A percentile compares a stretch with the other conserved stretches of the same genome.
These are phyloP conservation scores for Trichoderma gracile DNA, from an alignment of 2,329 filamentous ascomycete genomes.

Conservation along the genomic window DNA sequence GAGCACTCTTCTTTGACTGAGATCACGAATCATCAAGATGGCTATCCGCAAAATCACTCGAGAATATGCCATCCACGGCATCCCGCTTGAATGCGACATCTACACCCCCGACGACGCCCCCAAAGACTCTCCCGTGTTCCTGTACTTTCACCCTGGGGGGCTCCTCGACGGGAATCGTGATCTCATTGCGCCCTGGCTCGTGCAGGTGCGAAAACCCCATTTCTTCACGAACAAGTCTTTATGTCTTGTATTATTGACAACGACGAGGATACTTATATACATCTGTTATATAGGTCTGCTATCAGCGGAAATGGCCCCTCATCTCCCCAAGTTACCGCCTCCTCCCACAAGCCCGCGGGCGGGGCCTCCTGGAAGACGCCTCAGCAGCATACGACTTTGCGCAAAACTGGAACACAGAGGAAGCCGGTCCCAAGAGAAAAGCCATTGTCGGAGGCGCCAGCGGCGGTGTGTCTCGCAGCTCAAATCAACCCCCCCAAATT, in stretches of 20 bases:
- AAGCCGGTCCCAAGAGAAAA: slow-evolving; percentile 26
- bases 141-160: slow-evolving; percentile 43
- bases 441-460: slow-evolving; percentile 41
- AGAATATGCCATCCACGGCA: slow-evolving; percentile 36
- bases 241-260: too few species aligned
- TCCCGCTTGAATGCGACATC: slow-evolving; percentile 41
- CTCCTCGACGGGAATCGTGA: slow-evolving; percentile 38
- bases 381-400: slow-evolving; percentile 39
- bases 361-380: slow-evolving; percentile 37
- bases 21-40: slow-evolving; percentile 27
- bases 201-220: slow-evolving; percentile 32
- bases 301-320: slow-evolving; percentile 38
- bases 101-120: slow-evolving; percentile 35
- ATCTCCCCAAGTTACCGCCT: slow-evolving; percentile 41
- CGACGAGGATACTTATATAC: too few species aligned
- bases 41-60: slow-evolving; percentile 33
- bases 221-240: too few species aligned
- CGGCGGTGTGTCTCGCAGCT: slow-evolving; percentile 38
- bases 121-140: slow-evolving; percentile 34
- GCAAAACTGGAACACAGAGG: slow-evolving; percentile 27
- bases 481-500: too few species aligned
- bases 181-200: slow-evolving; percentile 41
- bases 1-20: too few species aligned
- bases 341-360: slow-evolving; percentile 37
- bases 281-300: slow-evolving; percentile 35